phyloP scores from a whole-genome alignment of 2,329 filamentous ascomycete species.

The Teratosphaeriaceae sp. region DNA sequence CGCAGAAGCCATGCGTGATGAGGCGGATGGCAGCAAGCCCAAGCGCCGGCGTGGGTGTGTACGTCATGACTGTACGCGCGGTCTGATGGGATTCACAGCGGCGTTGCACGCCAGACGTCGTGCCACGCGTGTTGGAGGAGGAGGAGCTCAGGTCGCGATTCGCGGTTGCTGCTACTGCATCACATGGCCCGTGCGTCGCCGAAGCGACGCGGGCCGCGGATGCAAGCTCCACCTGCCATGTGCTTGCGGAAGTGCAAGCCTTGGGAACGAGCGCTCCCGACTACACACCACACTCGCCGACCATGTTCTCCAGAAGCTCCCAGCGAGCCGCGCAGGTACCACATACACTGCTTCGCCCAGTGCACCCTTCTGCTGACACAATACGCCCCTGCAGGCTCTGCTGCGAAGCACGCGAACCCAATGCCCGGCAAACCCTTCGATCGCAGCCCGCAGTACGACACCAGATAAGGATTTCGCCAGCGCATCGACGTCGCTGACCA shows the following conservation, averaged over 20 bases:
- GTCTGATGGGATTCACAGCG: background rate
- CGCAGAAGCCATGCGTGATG: no score
- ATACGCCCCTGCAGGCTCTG: slow-evolving; percentile 42
- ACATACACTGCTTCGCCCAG: no score
- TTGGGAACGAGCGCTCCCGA: background rate
- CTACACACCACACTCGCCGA: slow-evolving; percentile 8
- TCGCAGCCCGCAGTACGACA: slow-evolving; percentile 49
- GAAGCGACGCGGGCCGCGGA: background rate
- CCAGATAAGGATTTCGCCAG: background rate
- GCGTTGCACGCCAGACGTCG: no score
- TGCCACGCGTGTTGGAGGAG: no score
- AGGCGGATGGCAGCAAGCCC: no score
- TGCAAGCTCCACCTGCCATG: background rate
- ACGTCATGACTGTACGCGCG: no score
- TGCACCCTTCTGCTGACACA: background rate
- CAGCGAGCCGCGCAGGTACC: slow-evolving; percentile 44
- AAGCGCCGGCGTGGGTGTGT: no score
- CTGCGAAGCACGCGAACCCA: slow-evolving; percentile 46
- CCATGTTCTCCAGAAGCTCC: slow-evolving; percentile 40
- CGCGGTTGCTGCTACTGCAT: background rate
- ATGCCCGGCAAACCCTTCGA: slow-evolving; percentile 40
- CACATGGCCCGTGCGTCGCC: background rate
- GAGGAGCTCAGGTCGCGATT: no score
- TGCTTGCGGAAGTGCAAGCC: background rate
- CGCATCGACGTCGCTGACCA: no score